Evolutionary conservation across 2,329 filamentous ascomycete species (phyloP).

Genomic region (Penicillium sp.): DNA sequence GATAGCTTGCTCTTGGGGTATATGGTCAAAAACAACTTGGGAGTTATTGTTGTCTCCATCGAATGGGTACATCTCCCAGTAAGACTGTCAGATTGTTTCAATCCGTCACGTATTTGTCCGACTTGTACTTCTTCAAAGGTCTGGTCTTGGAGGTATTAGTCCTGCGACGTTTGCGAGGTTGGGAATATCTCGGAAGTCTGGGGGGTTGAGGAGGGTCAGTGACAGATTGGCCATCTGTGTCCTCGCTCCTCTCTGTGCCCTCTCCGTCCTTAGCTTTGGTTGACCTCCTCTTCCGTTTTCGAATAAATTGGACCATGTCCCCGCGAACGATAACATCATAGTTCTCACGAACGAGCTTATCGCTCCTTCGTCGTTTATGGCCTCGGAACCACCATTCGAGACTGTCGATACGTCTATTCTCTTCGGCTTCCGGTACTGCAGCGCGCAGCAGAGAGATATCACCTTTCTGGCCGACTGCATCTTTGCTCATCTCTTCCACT

Average conservation of each 20-base stretch:
- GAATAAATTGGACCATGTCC: background rate
- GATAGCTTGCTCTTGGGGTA: background rate
- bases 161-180: too few species aligned
- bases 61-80: too few species aligned
- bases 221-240: background rate
- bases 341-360: background rate
- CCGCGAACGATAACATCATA: background rate
- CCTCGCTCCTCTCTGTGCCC: background rate
- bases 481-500: slow-evolving; percentile 54
- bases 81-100: too few species aligned
- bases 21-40: background rate
- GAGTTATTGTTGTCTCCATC: background rate
- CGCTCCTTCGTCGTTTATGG: background rate
- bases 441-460: slow-evolving; percentile 51
- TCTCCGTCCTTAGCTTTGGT: background rate
- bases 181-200: background rate
- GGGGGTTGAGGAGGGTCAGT: background rate
- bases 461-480: slow-evolving; percentile 53
- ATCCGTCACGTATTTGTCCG: too few species aligned
- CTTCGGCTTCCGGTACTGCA: background rate
- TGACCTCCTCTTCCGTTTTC: background rate
- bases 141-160: too few species aligned
- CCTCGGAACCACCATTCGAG: background rate
- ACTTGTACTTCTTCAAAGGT: background rate
- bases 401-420: background rate